A percentile compares a stretch with the other conserved stretches of the same genome.
Conservation (phyloP, 2,329 filamentous ascomycete species). For the Colletotrichum gloeosporioides region DNA sequence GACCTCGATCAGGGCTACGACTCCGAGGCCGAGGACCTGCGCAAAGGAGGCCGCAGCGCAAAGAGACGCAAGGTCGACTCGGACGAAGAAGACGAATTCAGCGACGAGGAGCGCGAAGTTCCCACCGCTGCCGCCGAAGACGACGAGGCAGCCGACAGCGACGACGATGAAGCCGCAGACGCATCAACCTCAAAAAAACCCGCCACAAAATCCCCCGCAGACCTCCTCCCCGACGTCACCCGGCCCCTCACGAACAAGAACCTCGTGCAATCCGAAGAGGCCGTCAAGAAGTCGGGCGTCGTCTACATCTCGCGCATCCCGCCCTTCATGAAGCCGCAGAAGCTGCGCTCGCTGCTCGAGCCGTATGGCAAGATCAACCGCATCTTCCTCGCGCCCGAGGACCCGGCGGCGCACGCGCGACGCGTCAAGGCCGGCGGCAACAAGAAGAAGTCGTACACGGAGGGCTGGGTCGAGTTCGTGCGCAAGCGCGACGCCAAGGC, state of each 20-base stretch:
- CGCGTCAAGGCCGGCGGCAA: slow-evolving; percentile 78
- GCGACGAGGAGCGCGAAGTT: slow-evolving; percentile 39
- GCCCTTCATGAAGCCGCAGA: slow-evolving; percentile 86
- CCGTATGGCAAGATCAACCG: slow-evolving; percentile 79
- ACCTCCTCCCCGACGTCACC: slow-evolving; percentile 52
- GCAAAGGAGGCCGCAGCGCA: slow-evolving; percentile 64
- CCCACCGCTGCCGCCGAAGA: slow-evolving; percentile 29
- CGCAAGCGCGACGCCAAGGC: slow-evolving; percentile 78
- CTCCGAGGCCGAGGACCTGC: slow-evolving; percentile 70
- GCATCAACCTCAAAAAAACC: slow-evolving; percentile 26
- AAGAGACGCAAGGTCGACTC: slow-evolving; percentile 69
- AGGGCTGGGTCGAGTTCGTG: slow-evolving; percentile 87
- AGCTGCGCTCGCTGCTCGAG: slow-evolving; percentile 75
- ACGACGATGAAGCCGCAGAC: slow-evolving; percentile 27
- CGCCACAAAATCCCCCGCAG: not conserved
- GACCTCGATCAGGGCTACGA: slow-evolving; percentile 66
- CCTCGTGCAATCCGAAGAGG: slow-evolving; percentile 67
- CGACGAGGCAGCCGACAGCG: slow-evolving; percentile 30
- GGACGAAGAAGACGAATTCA: slow-evolving; percentile 42
- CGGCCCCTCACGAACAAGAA: slow-evolving; percentile 70
- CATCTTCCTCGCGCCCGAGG: slow-evolving; percentile 81
- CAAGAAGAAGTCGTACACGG: slow-evolving; percentile 81
- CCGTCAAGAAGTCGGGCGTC: slow-evolving; percentile 77
- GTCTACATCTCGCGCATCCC: slow-evolving; percentile 85
- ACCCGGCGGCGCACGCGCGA: slow-evolving; percentile 67